Conservation (phyloP, 192 early-diverging fungal species). For the Coemansia sp. region DNA sequence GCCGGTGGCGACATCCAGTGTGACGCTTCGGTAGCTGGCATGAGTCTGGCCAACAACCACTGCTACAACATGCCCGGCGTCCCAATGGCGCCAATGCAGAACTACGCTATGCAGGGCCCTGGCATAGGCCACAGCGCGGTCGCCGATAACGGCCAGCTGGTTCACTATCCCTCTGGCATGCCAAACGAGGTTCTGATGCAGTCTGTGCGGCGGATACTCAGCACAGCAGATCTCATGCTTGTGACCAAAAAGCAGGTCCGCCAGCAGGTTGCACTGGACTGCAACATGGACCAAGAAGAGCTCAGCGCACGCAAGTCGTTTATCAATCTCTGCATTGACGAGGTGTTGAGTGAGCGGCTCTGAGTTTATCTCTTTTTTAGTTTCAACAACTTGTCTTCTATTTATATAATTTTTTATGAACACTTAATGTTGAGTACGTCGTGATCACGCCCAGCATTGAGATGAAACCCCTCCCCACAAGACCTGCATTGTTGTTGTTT, state of each 20-base stretch:
- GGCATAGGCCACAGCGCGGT: neutral
- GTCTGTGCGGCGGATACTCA: conserved; percentile 75
- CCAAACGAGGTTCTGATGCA: conserved; percentile 74
- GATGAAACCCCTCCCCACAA: neutral
- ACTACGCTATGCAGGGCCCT: neutral
- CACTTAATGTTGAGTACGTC: neutral
- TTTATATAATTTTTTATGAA: conserved; percentile 5
- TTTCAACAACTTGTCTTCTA: neutral
- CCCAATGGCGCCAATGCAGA: neutral
- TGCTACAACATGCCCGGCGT: conserved; percentile 23
- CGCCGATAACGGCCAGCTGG: neutral
- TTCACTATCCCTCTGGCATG: conserved; percentile 49
- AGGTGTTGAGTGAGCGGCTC: conserved; percentile 49
- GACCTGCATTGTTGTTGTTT: neutral
- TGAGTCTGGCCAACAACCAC: conserved; percentile 16
- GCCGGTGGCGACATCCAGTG: conserved; percentile 30
- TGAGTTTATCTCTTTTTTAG: conserved; percentile 10
- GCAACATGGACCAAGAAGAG: conserved; percentile 74
- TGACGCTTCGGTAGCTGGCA: conserved; percentile 27
- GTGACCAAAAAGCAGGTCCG: conserved; percentile 99
- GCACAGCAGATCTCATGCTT: conserved; percentile 93
- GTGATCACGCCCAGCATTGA: neutral
- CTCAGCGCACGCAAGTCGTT: conserved; percentile 80
- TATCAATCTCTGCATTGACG: conserved; percentile 87
- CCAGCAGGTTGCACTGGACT: conserved; percentile 77